These are phyloP conservation scores for Schrenkiella parvula DNA, from an alignment of 345 rosid genomes.

Conservation along the genomic window DNA sequence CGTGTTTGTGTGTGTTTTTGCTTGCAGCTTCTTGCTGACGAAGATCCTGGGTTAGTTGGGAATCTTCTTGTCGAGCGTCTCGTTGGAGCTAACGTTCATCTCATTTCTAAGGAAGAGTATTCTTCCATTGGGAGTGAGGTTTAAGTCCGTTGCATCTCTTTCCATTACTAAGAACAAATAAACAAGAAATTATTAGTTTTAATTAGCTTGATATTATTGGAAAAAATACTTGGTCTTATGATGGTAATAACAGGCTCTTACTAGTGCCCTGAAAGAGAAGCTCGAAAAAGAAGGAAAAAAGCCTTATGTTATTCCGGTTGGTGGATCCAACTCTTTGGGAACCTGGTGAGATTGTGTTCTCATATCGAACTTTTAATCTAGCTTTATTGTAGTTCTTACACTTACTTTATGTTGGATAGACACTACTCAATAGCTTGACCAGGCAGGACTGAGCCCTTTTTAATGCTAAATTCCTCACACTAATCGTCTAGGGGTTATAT, in stretches of 20 bases:
- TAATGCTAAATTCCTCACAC: neutral
- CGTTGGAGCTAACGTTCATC: slow-evolving; percentile 79
- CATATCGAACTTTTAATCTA: neutral
- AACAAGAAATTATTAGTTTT: neutral
- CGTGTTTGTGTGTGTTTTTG: neutral
- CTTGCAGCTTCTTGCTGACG: slow-evolving; percentile 68
- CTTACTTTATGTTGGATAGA: neutral
- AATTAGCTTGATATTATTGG: neutral
- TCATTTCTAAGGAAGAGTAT: slow-evolving; percentile 89
- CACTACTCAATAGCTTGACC: neutral
- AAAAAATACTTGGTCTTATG: no score
- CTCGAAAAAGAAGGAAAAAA: slow-evolving; percentile 73
- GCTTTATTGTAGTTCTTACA: neutral
- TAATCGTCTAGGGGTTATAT: slow-evolving; percentile 70
- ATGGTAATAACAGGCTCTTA: no score
- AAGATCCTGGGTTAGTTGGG: slow-evolving; percentile 87
- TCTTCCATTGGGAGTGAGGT: slow-evolving; percentile 81
- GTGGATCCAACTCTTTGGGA: slow-evolving; percentile 92
- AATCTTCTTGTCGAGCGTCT: slow-evolving; percentile 85
- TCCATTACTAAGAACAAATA: neutral
- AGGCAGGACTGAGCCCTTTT: no score
- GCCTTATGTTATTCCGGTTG: slow-evolving; percentile 92
- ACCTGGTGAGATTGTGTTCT: slow-evolving; percentile 65
- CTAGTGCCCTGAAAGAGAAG: slow-evolving; percentile 67
- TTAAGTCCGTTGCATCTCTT: neutral